Base-by-base conservation (phyloP, 2,329 filamentous ascomycete species). In the Trichoderma sp. region DNA sequence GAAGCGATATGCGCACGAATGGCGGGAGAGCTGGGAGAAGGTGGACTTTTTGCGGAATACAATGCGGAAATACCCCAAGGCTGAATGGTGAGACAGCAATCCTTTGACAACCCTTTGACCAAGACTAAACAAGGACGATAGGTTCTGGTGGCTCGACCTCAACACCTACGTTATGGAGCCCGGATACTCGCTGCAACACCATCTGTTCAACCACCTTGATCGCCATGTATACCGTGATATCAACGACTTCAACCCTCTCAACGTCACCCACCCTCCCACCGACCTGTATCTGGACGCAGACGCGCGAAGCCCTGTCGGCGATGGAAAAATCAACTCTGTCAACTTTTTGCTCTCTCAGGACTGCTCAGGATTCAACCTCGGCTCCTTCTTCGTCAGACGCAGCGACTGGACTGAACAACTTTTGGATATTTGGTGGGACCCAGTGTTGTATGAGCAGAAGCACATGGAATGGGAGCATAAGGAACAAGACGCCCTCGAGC, bases 381-480 rank as follows among this genome's bases (percentile, higher is more conserved):
- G 96, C 21, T 97, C 94, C 18, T 99, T 99, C 84, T 96, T 99
- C 79, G 83, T 97, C 55, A 89, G 90, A 60, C 89, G 96, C 70
- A 93, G 92, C 75, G 84, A 89, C 30, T 99, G 94, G 93, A 93
- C 94, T 0, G 95, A 98, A 75, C 90, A 93, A 5, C 83, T 99
- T 21, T 87, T 99, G 43, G 96, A 99, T 76, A 87, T 97, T 64
- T 99, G 96, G 96, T 99, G 96, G 96, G 96, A 99, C 76, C 96
- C 96, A 0, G 94, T 98, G 34, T 89, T 91, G 68, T 99, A 99
- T 79, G 96, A 99, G 81, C 96, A 99, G 81, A 96, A 94, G 78
- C 96, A 99, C 79, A 97, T 97, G 94, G 88, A 96, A 71, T 99
- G 96, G 96, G 94, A 96, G 76, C 96, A 99, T 84, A 98, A 98